Percentiles rank a stretch among this genome's conserved stretches.
phyloP scores from a whole-genome alignment of 2,329 filamentous ascomycete genomes.

The Ceratocystis colombiana region DNA sequence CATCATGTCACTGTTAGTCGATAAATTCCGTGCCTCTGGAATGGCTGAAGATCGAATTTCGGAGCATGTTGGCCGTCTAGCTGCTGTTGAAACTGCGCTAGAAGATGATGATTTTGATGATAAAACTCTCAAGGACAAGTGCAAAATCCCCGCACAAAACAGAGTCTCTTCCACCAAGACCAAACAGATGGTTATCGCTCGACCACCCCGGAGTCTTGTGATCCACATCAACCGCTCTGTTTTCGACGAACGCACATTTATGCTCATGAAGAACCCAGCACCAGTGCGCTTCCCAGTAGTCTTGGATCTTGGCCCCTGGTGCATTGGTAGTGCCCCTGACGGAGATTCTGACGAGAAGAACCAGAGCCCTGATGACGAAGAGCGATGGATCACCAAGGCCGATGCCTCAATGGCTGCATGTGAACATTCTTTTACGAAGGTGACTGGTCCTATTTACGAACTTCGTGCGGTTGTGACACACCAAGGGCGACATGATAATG shows the following conservation, averaged over 20 bases:
- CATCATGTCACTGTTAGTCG: conserved; percentile 40
- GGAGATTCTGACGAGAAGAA: background rate
- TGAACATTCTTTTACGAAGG: conserved; percentile 40
- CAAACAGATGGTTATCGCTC: conserved; percentile 74
- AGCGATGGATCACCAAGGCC: conserved; percentile 63
- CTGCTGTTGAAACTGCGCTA: conserved; percentile 58
- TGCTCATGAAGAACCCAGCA: conserved; percentile 73
- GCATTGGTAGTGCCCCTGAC: conserved; percentile 49
- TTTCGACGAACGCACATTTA: conserved; percentile 73
- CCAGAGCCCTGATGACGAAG: conserved; percentile 34
- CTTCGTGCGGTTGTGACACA: conserved; percentile 80
- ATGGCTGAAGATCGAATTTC: conserved; percentile 42
- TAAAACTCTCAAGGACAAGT: conserved; percentile 51
- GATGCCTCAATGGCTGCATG: conserved; percentile 62
- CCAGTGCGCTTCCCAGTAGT: conserved; percentile 63
- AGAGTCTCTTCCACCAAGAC: conserved; percentile 74
- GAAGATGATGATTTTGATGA: conserved; percentile 73
- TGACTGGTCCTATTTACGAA: conserved; percentile 57
- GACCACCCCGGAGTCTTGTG: conserved; percentile 68
- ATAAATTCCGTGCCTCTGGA: conserved; percentile 23
- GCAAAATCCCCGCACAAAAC: conserved; percentile 55
- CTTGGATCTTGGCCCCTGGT: conserved; percentile 77
- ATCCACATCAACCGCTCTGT: conserved; percentile 87
- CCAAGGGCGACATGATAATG: conserved; percentile 83
- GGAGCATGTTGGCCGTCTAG: conserved; percentile 46